A percentile compares a stretch with the other conserved stretches of the same genome.
Conservation (phyloP, 805 yeast genomes). For the Candida sphagnicola region DNA sequence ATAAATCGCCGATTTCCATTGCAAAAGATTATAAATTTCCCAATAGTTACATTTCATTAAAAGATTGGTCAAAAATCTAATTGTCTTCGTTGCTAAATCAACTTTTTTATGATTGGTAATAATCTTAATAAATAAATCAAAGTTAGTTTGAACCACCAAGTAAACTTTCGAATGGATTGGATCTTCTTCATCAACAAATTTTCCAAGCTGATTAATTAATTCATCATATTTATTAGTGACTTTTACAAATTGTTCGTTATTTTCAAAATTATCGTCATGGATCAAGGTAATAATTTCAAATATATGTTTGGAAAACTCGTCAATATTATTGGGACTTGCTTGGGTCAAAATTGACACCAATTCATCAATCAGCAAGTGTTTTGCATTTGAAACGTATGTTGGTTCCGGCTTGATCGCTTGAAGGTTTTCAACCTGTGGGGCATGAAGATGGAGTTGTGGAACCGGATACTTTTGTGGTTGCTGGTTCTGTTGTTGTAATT, state of each 20-base stretch:
- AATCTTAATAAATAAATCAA: constrained; percentile 34
- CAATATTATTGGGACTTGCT: constrained; percentile 26
- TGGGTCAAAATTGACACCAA: constrained; percentile 20
- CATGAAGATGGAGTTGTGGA: constrained; percentile 3
- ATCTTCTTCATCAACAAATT: constrained; percentile 17
- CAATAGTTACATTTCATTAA: constrained; percentile 39
- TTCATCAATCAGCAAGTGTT: constrained; percentile 16
- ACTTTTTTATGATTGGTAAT: constrained; percentile 26
- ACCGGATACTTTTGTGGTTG: not conserved
- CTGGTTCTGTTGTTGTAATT: not conserved
- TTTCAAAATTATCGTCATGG: constrained; percentile 15
- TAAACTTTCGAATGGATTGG: constrained; percentile 30
- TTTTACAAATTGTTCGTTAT: constrained; percentile 10
- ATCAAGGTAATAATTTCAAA: constrained; percentile 26
- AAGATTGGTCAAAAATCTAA: constrained; percentile 34
- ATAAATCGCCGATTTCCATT: constrained; percentile 40
- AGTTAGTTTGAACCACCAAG: constrained; percentile 32
- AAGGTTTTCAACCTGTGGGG: constrained; percentile 2
- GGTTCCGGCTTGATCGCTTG: constrained; percentile 6
- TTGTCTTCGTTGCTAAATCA: constrained; percentile 29
- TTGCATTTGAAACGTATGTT: constrained; percentile 2
- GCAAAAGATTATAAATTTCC: constrained; percentile 39
- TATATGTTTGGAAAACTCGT: constrained; percentile 37
- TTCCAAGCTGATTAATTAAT: constrained; percentile 21
- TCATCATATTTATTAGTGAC: constrained; percentile 21